phyloP scores from a whole-genome alignment of 768 basidiomycete genomes.

The Boletus sensibilis region DNA sequence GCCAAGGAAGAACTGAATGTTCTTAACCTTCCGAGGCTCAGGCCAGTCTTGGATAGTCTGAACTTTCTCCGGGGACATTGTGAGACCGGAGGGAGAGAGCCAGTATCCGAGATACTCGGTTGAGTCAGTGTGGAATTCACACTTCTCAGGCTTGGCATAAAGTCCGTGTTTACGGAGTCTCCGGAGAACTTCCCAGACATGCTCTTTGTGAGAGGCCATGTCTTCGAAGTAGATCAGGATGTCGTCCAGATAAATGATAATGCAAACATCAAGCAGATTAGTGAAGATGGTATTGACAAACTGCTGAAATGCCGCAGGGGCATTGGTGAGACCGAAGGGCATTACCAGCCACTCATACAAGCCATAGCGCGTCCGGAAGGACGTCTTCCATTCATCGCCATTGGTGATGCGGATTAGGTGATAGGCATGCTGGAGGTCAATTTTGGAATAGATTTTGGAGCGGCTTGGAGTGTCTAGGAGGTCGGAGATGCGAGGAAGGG shows the following conservation, averaged over 20 bases:
- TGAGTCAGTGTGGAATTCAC: not conserved
- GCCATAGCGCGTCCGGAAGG: not conserved
- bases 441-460: too few species aligned
- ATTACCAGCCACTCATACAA: not conserved
- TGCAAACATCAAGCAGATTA: slow-evolving; percentile 28
- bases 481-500: not conserved
- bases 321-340: too few species aligned
- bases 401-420: too few species aligned
- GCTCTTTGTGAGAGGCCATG: not conserved
- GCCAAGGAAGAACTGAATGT: not conserved
- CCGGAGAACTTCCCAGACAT: not conserved
- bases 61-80: not conserved
- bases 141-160: not conserved
- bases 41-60: not conserved
- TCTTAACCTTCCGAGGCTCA: not conserved
- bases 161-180: not conserved
- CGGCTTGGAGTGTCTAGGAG: too few species aligned
- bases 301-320: too few species aligned
- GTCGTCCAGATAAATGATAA: slow-evolving; percentile 44
- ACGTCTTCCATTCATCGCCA: not conserved
- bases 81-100: not conserved
- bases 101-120: not conserved
- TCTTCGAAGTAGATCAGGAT: slow-evolving; percentile 40
- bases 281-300: slow-evolving; percentile 21
- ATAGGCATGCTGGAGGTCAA: too few species aligned